A percentile compares a stretch with the other conserved stretches of the same genome.
These are phyloP conservation scores for Oenanthe javanica DNA, from an alignment of 140 eudicot genomes.

Conservation along the genomic window DNA sequence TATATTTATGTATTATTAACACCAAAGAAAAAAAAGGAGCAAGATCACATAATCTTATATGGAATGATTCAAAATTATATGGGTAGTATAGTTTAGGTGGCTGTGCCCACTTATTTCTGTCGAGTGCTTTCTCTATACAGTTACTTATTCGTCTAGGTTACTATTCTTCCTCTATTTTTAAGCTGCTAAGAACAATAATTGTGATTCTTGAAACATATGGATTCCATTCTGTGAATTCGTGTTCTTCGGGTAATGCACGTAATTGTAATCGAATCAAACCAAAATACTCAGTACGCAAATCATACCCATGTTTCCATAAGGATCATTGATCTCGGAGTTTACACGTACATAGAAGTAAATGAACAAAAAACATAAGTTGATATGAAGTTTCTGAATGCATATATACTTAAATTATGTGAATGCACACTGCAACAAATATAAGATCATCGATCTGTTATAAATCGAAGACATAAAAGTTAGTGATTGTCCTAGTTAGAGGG, in stretches of 20 bases:
- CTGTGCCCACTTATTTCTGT: constrained; percentile 11
- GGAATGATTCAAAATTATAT: neutral
- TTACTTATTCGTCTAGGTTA: neutral
- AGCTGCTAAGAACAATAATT: neutral
- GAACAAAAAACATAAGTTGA: neutral
- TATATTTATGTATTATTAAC: neutral
- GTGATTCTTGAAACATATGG: constrained; percentile 2
- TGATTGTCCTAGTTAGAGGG: neutral
- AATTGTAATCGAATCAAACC: too few species aligned
- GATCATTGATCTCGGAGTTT: neutral
- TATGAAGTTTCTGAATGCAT: too few species aligned
- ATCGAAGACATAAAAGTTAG: neutral
- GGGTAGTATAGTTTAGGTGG: constrained; percentile 3
- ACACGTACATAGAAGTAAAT: neutral
- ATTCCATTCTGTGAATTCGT: neutral
- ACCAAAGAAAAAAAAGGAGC: neutral
- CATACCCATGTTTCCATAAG: neutral
- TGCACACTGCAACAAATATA: neutral
- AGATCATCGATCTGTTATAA: neutral
- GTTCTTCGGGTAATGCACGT: neutral
- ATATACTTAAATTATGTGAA: neutral
- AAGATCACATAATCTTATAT: neutral
- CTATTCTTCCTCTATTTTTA: neutral
- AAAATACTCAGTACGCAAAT: neutral
- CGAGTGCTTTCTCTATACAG: neutral